These are phyloP conservation scores for Penicillium daleae DNA, from an alignment of 495 filamentous ascomycete species.

Conservation along the genomic window DNA sequence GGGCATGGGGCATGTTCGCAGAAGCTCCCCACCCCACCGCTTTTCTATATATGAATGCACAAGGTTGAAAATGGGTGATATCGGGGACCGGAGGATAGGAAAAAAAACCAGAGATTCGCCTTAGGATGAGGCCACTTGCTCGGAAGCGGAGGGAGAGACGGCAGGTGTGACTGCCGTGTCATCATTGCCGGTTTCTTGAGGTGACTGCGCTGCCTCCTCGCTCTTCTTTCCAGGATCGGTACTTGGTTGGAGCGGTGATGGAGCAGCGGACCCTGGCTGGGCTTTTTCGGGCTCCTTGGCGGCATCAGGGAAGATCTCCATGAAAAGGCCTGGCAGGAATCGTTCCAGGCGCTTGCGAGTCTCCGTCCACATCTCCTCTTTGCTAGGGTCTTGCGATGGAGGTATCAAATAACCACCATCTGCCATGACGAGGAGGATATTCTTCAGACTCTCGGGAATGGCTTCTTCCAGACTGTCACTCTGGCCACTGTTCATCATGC, in stretches of 20 bases:
- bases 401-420: slow-evolving; percentile 84
- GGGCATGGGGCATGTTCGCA: neutral
- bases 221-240: slow-evolving; percentile 17
- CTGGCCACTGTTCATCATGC: slow-evolving; percentile 95
- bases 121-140: slow-evolving; percentile 14
- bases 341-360: slow-evolving; percentile 90
- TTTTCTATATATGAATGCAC: slow-evolving; percentile 30
- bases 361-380: slow-evolving; percentile 56
- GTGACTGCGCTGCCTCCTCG: slow-evolving; percentile 18
- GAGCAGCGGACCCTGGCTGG: slow-evolving; percentile 21
- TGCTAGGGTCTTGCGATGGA: slow-evolving; percentile 50
- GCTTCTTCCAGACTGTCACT: slow-evolving; percentile 88
- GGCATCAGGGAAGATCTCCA: slow-evolving; percentile 52
- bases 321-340: slow-evolving; percentile 78
- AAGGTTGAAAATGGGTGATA: slow-evolving; percentile 5
- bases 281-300: slow-evolving; percentile 32
- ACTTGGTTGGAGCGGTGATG: slow-evolving; percentile 25
- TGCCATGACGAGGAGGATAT: slow-evolving; percentile 94
- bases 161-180: neutral
- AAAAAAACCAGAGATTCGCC: neutral
- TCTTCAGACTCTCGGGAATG: slow-evolving; percentile 93
- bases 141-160: slow-evolving; percentile 9
- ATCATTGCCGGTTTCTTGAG: slow-evolving; percentile 1
- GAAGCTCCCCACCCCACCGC: slow-evolving; percentile 11
- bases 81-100: neutral